Base-by-base conservation (phyloP, 106 monocot species). In the Allium fistulosum region DNA sequence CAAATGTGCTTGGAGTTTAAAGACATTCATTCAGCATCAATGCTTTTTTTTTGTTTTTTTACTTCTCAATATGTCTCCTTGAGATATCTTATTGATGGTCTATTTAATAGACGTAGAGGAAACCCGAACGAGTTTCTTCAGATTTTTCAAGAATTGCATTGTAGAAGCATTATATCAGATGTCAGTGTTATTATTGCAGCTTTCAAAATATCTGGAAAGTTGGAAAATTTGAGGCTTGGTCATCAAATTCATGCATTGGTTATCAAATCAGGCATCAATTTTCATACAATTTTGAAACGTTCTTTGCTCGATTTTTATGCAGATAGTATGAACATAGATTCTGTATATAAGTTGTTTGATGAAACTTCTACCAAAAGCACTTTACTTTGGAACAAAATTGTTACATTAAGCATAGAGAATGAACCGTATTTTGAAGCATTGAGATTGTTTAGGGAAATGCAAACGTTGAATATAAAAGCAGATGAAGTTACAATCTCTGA, bases 231-330 rank as follows among this genome's bases (percentile, higher is more conserved):
- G 14, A 72, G 61, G 68, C 61, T 79, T 14, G 85, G 82, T 51
- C 58, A 70, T 6, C 72, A 71, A 51, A 79, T 79, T 13, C 82
- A 82, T 71, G 82, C 69, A 2, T 74, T 66, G 49, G 51, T 73
- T 53, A 59, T 63, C 17, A 86, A 86, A 66, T 13, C 53, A 51
- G 85, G 82, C 11, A 2, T 76, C 46, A 66, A 69, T 58, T 48
- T 45, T 10, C 61, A 82, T 51, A 62, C 63, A 49, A 63, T 62
- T 56, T 17, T 79, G 18, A 81, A 63, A 65, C 78, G 78, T 26
- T 72, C 73, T 8, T 10, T 86, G 70, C 63, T 85, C 75, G 85
- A 85, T 51, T 72, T 85, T 46, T 79, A 85, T 50, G 78, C 75
- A 22, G 66, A 62, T 69, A 58, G 66, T 71, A 17, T 49, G 46